Evolutionary conservation across 805 yeast species (phyloP), one percentile per base, ranked within the genome.

Genomic region (Maudiozyma barnettii): DNA sequence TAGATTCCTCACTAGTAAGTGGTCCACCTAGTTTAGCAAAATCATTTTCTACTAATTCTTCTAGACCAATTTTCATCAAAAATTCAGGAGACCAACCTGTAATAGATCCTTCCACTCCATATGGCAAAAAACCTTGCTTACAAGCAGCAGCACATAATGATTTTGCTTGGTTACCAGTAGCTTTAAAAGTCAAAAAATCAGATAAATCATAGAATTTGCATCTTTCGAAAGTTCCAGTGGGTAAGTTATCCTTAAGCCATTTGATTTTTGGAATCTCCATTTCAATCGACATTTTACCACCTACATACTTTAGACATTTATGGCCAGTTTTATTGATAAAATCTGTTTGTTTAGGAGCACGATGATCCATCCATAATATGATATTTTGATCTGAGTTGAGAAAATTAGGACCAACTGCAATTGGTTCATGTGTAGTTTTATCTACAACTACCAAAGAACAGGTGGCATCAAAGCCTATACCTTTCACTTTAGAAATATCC

Each of bases 261-360:
- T 86, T 85, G 70, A 88, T 89, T 68, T 93, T 93, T 51, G 99
- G 99, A 54, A 93, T 74, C 63, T 93, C 98, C 98, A 93, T 93
- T 67, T 91, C 99, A 59, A 93, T 84, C 44, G 97, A 89, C 97
- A 93, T 91, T 58, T 81, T 82, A 18, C 98, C 98, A 49, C 99
- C 99, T 18, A 93, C 98, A 63, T 87, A 93, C 63, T 86, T 84
- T 59, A 93, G 74, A 49, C 86, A 79, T 59, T 77, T 79, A 60
- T 88, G 95, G 33, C 76, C 75, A 0, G 96, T 84, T 39, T 82
- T 78, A 66, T 91, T 91, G 64, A 93, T 89, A 48, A 71, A 77
- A 47, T 78, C 70, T 13, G 96, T 89, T 63, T 91, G 96, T 7
- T 72, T 70, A 14, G 75, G 81, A 0, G 98, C 97, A 53, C 99